A percentile compares a stretch with the other conserved stretches of the same genome.
Evolutionary conservation across 2,329 filamentous ascomycete species (phyloP).

Genomic region (Penicillium italicum): DNA sequence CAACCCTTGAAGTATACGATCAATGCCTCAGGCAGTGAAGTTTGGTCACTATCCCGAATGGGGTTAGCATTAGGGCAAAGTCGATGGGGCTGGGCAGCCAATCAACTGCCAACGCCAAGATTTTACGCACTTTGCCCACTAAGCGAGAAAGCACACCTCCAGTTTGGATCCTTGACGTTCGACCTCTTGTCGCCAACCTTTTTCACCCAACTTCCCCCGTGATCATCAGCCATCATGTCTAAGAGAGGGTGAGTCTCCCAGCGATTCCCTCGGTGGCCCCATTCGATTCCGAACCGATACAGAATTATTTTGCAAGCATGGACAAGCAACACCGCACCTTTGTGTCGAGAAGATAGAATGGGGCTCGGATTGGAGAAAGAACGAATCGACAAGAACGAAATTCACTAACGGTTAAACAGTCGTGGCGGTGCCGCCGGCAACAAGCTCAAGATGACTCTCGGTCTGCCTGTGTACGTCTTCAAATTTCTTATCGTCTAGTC

Average conservation of each 20-base stretch:
- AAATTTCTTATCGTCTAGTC: constrained; percentile 12
- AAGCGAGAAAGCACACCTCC: constrained; percentile 42
- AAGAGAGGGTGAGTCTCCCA: constrained; percentile 47
- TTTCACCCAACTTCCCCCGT: constrained; percentile 37
- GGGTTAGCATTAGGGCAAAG: constrained; percentile 41
- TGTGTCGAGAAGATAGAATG: constrained; percentile 8
- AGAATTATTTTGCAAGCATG: constrained; percentile 7
- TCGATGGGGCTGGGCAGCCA: constrained; percentile 17
- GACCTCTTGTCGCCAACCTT: constrained; percentile 32
- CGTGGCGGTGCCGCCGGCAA: constrained; percentile 91
- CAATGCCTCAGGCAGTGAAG: constrained; percentile 4
- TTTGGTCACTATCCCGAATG: constrained; percentile 9
- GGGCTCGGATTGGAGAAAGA: constrained; percentile 4
- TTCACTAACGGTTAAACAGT: constrained; percentile 41
- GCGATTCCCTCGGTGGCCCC: constrained; percentile 11
- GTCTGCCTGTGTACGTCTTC: constrained; percentile 93
- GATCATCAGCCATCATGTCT: constrained; percentile 49
- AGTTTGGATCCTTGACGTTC: constrained; percentile 27
- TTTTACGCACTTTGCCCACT: constrained; percentile 43
- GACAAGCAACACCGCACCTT: constrained; percentile 6
- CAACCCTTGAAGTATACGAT: neutral
- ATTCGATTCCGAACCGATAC: constrained; percentile 16
- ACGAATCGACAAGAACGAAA: constrained; percentile 6
- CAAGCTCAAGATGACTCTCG: constrained; percentile 99
- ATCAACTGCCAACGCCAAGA: constrained; percentile 37